A percentile compares a stretch with the other conserved stretches of the same genome.
Evolutionary conservation across 2,329 filamentous ascomycete species (phyloP).

Genomic region (Monilinia aucupariae): DNA sequence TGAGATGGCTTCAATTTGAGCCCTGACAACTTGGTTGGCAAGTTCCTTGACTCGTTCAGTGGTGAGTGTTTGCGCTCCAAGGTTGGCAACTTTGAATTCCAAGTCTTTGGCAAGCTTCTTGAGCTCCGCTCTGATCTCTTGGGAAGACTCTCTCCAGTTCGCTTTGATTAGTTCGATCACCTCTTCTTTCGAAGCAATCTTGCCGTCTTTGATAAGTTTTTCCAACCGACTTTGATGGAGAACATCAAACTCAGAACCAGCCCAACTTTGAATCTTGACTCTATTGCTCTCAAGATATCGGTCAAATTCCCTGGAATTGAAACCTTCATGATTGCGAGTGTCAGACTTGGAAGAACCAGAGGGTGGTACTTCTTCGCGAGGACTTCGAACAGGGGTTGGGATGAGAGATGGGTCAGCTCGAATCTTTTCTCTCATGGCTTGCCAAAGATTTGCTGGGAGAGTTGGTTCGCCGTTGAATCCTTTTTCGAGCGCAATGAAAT

Average conservation of each 20-base stretch:
- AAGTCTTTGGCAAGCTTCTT: slow-evolving; percentile 20
- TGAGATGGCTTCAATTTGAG: slow-evolving; percentile 30
- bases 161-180: slow-evolving; percentile 94
- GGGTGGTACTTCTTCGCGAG: background rate
- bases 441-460: slow-evolving; percentile 59
- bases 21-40: slow-evolving; percentile 20
- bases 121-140: slow-evolving; percentile 23
- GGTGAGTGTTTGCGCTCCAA: slow-evolving; percentile 18
- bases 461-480: slow-evolving; percentile 47
- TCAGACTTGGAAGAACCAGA: background rate
- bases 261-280: slow-evolving; percentile 12
- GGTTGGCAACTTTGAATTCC: slow-evolving; percentile 19
- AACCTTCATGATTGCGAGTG: background rate
- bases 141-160: slow-evolving; percentile 49
- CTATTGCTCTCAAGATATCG: slow-evolving; percentile 17
- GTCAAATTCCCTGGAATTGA: slow-evolving; percentile 13
- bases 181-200: slow-evolving; percentile 23
- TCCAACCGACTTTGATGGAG: slow-evolving; percentile 21
- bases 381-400: background rate
- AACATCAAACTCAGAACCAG: slow-evolving; percentile 21
- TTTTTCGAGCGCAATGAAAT: slow-evolving; percentile 50
- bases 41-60: slow-evolving; percentile 23
- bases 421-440: slow-evolving; percentile 54
- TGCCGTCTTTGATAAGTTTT: slow-evolving; percentile 22
- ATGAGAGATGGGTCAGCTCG: slow-evolving; percentile 35